Percentiles rank a stretch among this genome's conserved stretches.
Evolutionary conservation across 805 yeast species (phyloP).

Genomic region (Schwanniomyces occidentalis): DNA sequence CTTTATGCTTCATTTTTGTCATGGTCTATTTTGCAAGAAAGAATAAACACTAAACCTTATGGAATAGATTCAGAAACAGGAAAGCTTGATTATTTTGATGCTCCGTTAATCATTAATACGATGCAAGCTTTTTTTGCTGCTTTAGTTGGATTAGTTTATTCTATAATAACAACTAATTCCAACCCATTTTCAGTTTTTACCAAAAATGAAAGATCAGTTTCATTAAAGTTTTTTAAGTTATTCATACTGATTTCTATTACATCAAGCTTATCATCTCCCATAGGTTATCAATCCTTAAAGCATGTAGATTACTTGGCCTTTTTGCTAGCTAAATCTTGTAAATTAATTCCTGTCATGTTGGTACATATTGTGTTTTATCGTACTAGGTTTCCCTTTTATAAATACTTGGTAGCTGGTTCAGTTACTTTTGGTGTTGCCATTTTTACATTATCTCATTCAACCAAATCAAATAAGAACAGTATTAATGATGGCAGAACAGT

Average conservation of each 20-base stretch:
- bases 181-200: constrained; percentile 33
- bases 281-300: constrained; percentile 73
- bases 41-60: constrained; percentile 75
- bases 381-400: constrained; percentile 68
- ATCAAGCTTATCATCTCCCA: constrained; percentile 79
- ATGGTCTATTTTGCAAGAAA: constrained; percentile 93
- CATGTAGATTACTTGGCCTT: constrained; percentile 86
- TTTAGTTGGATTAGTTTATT: constrained; percentile 62
- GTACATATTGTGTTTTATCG: constrained; percentile 74
- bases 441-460: constrained; percentile 61
- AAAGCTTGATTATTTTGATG: constrained; percentile 53
- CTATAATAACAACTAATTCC: constrained; percentile 34
- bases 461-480: constrained; percentile 23
- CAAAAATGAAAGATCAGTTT: constrained; percentile 21
- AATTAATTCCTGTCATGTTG: constrained; percentile 89
- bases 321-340: constrained; percentile 88
- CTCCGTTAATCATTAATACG: constrained; percentile 76
- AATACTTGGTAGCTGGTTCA: constrained; percentile 72
- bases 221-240: constrained; percentile 24
- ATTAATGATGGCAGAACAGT: constrained; percentile 43
- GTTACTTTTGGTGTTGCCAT: constrained; percentile 82
- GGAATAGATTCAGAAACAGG: constrained; percentile 43
- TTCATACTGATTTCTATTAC: constrained; percentile 63
- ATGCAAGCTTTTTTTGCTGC: constrained; percentile 76
- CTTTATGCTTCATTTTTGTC: constrained; percentile 84